These are phyloP conservation scores for Colletotrichum somersetense DNA, from an alignment of 2,329 filamentous ascomycete species.

Conservation along the genomic window DNA sequence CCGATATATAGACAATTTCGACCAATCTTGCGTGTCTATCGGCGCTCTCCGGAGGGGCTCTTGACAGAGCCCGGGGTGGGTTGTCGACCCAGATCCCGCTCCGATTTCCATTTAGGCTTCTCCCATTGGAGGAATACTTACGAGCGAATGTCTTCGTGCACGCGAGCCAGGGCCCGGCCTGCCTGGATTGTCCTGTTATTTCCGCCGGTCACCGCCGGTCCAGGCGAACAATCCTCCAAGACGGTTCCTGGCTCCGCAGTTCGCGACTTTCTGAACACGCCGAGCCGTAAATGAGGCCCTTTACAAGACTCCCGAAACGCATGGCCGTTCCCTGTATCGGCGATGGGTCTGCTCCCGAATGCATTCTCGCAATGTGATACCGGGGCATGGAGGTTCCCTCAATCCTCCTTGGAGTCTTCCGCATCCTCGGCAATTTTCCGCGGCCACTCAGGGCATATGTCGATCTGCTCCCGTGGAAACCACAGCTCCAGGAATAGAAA, in stretches of 20 bases:
- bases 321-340: too few species aligned
- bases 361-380: neutral
- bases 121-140: conserved; percentile 28
- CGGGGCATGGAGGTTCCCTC: neutral
- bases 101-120: conserved; percentile 10
- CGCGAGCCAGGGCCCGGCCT: neutral
- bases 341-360: neutral
- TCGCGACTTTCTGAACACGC: neutral
- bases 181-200: conserved; percentile 17
- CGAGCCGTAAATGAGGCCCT: neutral
- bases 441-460: conserved; percentile 92
- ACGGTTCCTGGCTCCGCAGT: neutral
- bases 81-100: conserved; percentile 21
- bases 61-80: conserved; percentile 5
- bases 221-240: neutral
- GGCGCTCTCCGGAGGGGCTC: conserved; percentile 32
- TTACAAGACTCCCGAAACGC: neutral
- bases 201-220: conserved; percentile 25
- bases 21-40: conserved; percentile 18
- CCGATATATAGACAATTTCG: neutral
- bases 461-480: conserved; percentile 87
- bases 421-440: conserved; percentile 68
- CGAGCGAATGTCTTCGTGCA: neutral
- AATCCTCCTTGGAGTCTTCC: conserved; percentile 37
- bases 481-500: conserved; percentile 90